Base-by-base conservation (phyloP, 148 eudicot genomes). In the Rhododendron henanense region DNA sequence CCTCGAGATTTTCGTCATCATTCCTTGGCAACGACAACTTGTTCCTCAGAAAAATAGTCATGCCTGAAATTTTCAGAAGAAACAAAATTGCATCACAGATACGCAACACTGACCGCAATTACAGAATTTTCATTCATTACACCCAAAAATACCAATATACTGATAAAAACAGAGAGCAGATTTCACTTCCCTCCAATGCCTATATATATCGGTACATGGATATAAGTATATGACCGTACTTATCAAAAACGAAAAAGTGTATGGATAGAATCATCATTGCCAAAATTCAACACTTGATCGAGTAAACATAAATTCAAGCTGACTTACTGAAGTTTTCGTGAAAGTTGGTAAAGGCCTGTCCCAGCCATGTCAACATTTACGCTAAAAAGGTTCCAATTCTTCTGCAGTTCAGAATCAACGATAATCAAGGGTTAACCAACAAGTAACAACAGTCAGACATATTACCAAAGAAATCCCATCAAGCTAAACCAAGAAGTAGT, bases 321-420 rank as follows among this genome's bases (percentile, higher is more conserved):
- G 57, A 88, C 96, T 93, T 76, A 94, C 95, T 86, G 77, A 39
- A 96, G 90, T 91, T 96, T 96, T 59, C 98, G 88, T 31, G 92
- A 75, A 45, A 96, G 94, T 88, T 96, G 98, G 86, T 93, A 94
- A 65, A 93, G 78, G 83, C 98, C 98, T 37, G 98, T 96, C 79
- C 93, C 94, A 28, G 94, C 94, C 98, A 96, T 93, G 18, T 93
- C 98, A 78, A 96, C 92, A 78, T 93, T 96, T 73, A 96, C 98
- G 55, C 98, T 93, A 83, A 96, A 96, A 67, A 96, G 98, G 85
- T 96, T 96, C 98, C 98, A 96, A 87, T 94, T 96, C 67, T 96
- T 96, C 98, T 74, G 78, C 78, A 74, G 45, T 33, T 74, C 44
- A 33, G 78, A 74, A 74, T 74, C 21, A 74, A 35, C 41, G 3